Conservation (phyloP, 177 flowering plant genomes). For the Telopea speciosissima region DNA sequence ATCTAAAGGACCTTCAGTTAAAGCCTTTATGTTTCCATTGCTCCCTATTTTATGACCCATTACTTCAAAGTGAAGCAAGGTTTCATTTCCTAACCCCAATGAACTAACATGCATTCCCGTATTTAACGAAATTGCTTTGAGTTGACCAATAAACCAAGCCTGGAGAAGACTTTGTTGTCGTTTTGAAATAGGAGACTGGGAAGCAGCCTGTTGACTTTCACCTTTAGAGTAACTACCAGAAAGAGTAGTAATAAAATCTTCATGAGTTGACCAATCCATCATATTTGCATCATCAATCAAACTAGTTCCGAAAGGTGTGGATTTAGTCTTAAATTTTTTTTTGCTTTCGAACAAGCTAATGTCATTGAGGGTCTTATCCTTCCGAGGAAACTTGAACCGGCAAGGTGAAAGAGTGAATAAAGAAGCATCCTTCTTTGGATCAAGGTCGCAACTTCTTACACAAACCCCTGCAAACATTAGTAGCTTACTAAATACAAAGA, state of each 20-base stretch:
- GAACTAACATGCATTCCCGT: conserved; percentile 39
- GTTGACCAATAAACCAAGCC: conserved; percentile 67
- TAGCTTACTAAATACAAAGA: conserved; percentile 6
- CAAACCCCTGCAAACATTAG: conserved; percentile 66
- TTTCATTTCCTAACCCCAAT: conserved; percentile 52
- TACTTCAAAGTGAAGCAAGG: conserved; percentile 63
- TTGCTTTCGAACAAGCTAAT: conserved; percentile 28
- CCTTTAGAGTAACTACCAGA: conserved; percentile 20
- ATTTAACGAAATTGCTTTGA: conserved; percentile 39
- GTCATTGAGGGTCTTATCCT: conserved; percentile 29
- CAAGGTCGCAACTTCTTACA: conserved; percentile 33
- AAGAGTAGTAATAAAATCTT: conserved; percentile 40
- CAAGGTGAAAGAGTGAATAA: conserved; percentile 65
- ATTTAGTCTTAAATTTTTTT: conserved; percentile 20
- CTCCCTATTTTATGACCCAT: conserved; percentile 23
- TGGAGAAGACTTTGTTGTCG: conserved; percentile 42
- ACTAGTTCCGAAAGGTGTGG: conserved; percentile 15
- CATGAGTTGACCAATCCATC: conserved; percentile 51
- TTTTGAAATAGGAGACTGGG: conserved; percentile 19
- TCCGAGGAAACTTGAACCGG: conserved; percentile 40
- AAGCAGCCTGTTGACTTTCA: conserved; percentile 24
- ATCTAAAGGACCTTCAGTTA: conserved; percentile 17
- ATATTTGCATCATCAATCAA: conserved; percentile 24
- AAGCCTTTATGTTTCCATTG: conserved; percentile 16
- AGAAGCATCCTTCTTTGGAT: conserved; percentile 41